Evolutionary conservation across 2,329 filamentous ascomycete species (phyloP), one percentile per base, ranked within the genome.

Genomic region (Penicillium sp.): DNA sequence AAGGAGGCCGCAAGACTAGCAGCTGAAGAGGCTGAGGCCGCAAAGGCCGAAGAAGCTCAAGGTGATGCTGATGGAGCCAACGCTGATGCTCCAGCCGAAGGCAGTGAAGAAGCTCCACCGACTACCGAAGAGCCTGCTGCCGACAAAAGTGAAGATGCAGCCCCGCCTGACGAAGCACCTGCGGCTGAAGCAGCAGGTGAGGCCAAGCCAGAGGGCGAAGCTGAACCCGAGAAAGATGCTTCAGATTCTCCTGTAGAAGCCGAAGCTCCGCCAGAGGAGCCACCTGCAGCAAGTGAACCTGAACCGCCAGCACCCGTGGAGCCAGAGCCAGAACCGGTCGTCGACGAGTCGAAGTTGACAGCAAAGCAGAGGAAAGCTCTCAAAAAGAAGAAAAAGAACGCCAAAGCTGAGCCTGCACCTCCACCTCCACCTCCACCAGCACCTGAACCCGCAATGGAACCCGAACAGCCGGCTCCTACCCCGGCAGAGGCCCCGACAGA

Each of bases 21-120:
- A 26, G 70, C 63, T 14, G 70, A 74, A 48, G 70, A 72, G 50
- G 64, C 67, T 22, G 68, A 68, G 27, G 33, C 33, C 11, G 33
- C 48, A 8, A 50, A 41, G 9, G 10, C 48, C 2, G 66, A 68
- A 51, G 49, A 52, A 33, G 43, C 27, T 21, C 44, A 37, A 29
- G 37, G 11, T 33, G 49, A 52, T 11, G 39, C 39, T 9, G 39
- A 44, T 21, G 61, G 60, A 47, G 24, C 48, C 4, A 47, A 48
- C 3, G 31, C 44, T 9, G 52, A 59, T 27, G 48, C 53, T 11
- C 31, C 52, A 31, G 41, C 59, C 19, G 63, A 63, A 46, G 22
- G 13, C 11, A 33, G 22, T 13, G 53, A 52, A 13, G 58, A 49
- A 31, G 46, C 31, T 37, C 16, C 48, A 21, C 46, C 54, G 22